Evolutionary conservation across 164 flowering plant species (phyloP).

Genomic region (Nymphaea thermarum): DNA sequence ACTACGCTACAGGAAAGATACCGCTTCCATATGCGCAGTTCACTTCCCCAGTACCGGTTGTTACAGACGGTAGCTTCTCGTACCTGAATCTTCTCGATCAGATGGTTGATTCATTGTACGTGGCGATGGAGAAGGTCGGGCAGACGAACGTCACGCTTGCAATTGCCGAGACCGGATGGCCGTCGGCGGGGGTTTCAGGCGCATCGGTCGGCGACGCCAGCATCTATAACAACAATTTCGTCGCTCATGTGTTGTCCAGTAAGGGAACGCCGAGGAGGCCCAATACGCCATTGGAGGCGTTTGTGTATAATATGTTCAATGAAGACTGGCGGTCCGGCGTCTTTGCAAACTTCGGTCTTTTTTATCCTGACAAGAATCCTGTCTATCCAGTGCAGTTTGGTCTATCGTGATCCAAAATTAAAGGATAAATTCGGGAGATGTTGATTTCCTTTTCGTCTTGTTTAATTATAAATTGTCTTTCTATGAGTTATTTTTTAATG

Average conservation of each 20-base stretch:
- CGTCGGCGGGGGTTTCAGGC: slow-evolving; percentile 15
- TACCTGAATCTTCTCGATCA: slow-evolving; percentile 16
- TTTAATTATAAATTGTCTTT: too few relatives aligned
- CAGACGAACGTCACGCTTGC: slow-evolving; percentile 2
- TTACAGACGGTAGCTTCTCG: neutral
- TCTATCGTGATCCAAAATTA: too few relatives aligned
- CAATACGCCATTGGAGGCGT: slow-evolving; percentile 1
- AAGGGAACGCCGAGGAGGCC: slow-evolving; percentile 22
- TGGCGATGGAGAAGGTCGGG: slow-evolving; percentile 16
- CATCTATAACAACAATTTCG: slow-evolving; percentile 10
- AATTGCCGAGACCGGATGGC: slow-evolving; percentile 27
- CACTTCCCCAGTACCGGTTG: slow-evolving; percentile 1
- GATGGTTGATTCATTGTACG: slow-evolving; percentile 19
- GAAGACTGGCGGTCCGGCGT: slow-evolving; percentile 12
- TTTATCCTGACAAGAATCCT: slow-evolving; percentile 13
- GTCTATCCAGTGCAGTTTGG: slow-evolving; percentile 8
- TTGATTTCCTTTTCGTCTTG: too few relatives aligned
- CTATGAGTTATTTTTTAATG: too few relatives aligned
- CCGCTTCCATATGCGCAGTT: slow-evolving; percentile 7
- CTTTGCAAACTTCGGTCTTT: slow-evolving; percentile 9
- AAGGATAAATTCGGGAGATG: too few relatives aligned
- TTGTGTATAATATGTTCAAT: slow-evolving; percentile 16
- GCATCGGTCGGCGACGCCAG: slow-evolving; percentile 9
- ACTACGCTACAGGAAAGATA: slow-evolving; percentile 3
- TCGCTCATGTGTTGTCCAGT: neutral